A percentile compares a stretch with the other conserved stretches of the same genome.
Evolutionary conservation across 345 rosid species (phyloP).

Genomic region (Gossypium raimondii): DNA sequence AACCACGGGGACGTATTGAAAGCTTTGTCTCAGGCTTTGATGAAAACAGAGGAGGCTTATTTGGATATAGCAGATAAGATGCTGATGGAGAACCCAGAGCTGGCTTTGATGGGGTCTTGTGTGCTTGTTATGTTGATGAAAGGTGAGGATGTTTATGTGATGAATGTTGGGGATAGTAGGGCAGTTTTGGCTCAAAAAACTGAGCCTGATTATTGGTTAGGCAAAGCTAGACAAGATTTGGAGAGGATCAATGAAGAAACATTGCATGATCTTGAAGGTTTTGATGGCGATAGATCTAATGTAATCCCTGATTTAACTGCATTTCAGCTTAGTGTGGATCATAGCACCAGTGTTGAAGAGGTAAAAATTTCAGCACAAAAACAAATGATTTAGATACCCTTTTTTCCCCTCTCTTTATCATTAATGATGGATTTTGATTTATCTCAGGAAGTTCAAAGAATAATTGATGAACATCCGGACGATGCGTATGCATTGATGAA

Average conservation of each 20-base stretch:
- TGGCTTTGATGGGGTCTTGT: conserved; percentile 96
- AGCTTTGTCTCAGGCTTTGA: conserved; percentile 75
- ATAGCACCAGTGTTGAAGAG: conserved; percentile 78
- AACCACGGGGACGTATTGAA: conserved; percentile 66
- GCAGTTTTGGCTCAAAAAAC: conserved; percentile 81
- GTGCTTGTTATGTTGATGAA: conserved; percentile 91
- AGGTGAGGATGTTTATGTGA: conserved; percentile 87
- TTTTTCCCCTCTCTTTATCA: background rate
- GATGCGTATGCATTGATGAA: conserved; percentile 66
- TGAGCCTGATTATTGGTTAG: conserved; percentile 62
- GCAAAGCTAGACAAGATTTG: conserved; percentile 65
- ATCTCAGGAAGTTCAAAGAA: conserved; percentile 80
- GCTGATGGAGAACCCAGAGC: conserved; percentile 82
- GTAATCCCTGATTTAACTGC: conserved; percentile 38
- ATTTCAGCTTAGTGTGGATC: conserved; percentile 76
- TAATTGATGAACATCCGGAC: conserved; percentile 72
- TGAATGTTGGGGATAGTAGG: conserved; percentile 96
- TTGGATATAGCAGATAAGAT: conserved; percentile 79
- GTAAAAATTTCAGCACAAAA: conserved; percentile 28
- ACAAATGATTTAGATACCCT: background rate
- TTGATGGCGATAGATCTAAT: conserved; percentile 35
- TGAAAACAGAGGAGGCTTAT: conserved; percentile 84
- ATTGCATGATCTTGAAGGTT: conserved; percentile 53
- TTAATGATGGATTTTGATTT: background rate
- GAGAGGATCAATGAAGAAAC: conserved; percentile 88